These are phyloP conservation scores for Discostella stelligera DNA, from an alignment of 352 stramenopile species.

Conservation along the genomic window DNA sequence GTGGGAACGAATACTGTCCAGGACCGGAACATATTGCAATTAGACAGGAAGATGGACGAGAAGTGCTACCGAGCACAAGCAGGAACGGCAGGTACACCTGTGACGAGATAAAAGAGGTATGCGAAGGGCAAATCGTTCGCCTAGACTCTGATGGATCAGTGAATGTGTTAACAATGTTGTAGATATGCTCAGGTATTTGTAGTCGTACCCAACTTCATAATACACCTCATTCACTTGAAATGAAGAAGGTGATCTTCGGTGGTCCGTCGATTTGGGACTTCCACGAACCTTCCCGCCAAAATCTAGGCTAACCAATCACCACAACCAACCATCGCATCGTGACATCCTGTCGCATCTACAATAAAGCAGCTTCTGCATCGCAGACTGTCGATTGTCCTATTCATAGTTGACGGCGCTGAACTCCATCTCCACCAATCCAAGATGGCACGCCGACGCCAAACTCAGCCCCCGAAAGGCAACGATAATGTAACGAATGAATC, in stretches of 20 bases:
- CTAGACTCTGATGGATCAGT: conserved; percentile 52
- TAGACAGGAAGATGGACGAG: not conserved
- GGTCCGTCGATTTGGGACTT: not conserved
- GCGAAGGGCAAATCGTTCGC: conserved; percentile 57
- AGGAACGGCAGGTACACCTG: conserved; percentile 61
- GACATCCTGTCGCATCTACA: too few relatives aligned
- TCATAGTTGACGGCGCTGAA: too few relatives aligned
- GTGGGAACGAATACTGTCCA: conserved; percentile 69
- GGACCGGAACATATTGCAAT: conserved; percentile 46
- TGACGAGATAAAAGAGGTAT: conserved; percentile 49
- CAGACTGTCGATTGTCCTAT: too few relatives aligned
- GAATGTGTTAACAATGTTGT: conserved; percentile 42
- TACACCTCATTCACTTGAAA: too few relatives aligned
- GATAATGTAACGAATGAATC: conserved; percentile 11
- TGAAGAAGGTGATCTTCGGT: too few relatives aligned
- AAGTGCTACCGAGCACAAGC: conserved; percentile 27
- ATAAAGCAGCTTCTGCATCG: too few relatives aligned
- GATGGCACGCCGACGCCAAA: conserved; percentile 13
- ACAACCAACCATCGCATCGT: conserved; percentile 2
- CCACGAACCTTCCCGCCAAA: not conserved
- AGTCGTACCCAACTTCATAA: too few relatives aligned
- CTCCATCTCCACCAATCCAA: not conserved
- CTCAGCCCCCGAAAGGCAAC: conserved; percentile 13
- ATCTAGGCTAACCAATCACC: not conserved
- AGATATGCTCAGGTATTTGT: not conserved